Evolutionary conservation across 164 flowering plant genomes (phyloP).

Genomic region (Amborella trichopoda): DNA sequence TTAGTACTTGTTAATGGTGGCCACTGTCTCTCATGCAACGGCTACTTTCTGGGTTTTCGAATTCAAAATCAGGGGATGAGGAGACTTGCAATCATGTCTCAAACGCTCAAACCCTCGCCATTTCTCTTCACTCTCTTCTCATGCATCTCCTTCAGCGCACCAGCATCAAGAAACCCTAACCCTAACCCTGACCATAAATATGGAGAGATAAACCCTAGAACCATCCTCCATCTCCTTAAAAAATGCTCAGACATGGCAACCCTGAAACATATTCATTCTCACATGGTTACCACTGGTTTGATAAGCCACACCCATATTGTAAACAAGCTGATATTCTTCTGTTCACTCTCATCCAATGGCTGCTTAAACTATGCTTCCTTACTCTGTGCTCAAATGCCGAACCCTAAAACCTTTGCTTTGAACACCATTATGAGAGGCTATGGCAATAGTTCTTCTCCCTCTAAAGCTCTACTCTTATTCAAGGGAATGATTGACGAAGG

Average conservation of each 20-base stretch:
- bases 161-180: neutral
- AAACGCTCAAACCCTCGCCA: too few relatives aligned
- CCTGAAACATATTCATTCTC: slow-evolving; percentile 11
- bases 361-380: slow-evolving; percentile 11
- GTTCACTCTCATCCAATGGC: slow-evolving; percentile 7
- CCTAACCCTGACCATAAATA: neutral
- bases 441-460: neutral
- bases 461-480: neutral
- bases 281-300: slow-evolving; percentile 10
- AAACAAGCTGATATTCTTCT: slow-evolving; percentile 15
- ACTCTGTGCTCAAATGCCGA: slow-evolving; percentile 9
- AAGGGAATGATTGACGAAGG: slow-evolving; percentile 1
- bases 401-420: slow-evolving; percentile 14
- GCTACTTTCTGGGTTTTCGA: too few relatives aligned
- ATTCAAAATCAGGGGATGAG: too few relatives aligned
- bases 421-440: slow-evolving; percentile 19
- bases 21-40: too few relatives aligned
- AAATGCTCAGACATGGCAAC: neutral
- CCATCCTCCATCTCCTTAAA: neutral
- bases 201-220: neutral
- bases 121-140: too few relatives aligned
- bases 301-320: slow-evolving; percentile 7
- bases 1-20: too few relatives aligned
- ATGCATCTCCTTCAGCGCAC: too few relatives aligned
- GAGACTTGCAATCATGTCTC: too few relatives aligned